Evolutionary conservation across 768 basidiomycete genomes (phyloP), one percentile per base, ranked within the genome.

Genomic region (Mycena floridula): DNA sequence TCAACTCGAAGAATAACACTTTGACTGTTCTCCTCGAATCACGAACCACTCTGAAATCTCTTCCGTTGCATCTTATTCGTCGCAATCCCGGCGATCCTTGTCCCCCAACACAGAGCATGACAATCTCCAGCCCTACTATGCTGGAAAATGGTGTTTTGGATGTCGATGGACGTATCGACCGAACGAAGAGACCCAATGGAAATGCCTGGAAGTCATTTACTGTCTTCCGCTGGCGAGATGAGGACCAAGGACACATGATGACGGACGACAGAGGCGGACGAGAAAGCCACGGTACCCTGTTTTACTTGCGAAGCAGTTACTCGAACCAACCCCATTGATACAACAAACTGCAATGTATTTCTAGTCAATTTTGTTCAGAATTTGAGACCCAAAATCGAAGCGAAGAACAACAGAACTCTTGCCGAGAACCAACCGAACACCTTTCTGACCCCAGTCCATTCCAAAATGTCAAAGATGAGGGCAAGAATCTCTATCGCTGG

Each of bases 161-260:
- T 44, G 57, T 69, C 0, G 76, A 81, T 45, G 76, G 72, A 2
- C 67, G 74, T 3, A 61, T 79, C 1, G 65, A 70, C 9, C 67
- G 63, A 39, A 35, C 57, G 9, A 61, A 62, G 43, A 53, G 74
- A 22, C 68, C 72, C 3, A 68, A 75, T 46, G 73, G 68, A 6
- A 76, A 77, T 46, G 77, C 77, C 4, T 81, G 78, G 77, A 81
- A 81, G 55, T 55, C 58, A 7, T 64, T 81, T 50, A 72, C 73
- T 5, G 62, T 82, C 5, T 81, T 75, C 74, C 59, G 79, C 13
- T 75, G 72, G 70, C 56, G 65, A 22, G 13, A 18, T 13, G 64
- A 63, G 1, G 69, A 66, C 51, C 47, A 43, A 18, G 50, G 42
- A 6, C 24, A 43, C 15, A 50, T 47, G 22, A 43, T 46, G 7